phyloP scores from a whole-genome alignment of 257 asterid genomes.

The Fraxinus pennsylvanica region DNA sequence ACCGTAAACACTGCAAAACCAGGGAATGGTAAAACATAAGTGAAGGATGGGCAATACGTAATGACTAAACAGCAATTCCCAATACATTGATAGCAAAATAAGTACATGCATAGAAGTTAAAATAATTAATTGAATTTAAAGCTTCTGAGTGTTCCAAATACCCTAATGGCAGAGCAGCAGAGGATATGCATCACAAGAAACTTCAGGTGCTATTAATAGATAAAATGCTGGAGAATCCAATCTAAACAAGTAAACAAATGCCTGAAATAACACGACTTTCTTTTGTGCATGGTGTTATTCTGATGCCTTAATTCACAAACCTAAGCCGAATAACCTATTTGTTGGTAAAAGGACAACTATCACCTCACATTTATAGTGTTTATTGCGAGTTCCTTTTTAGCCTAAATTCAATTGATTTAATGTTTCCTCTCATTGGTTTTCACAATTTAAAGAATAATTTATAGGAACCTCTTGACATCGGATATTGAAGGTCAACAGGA shows the following conservation, averaged over 20 bases:
- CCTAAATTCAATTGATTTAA: background rate
- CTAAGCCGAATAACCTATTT: background rate
- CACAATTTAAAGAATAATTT: no score
- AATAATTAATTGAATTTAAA: background rate
- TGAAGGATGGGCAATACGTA: background rate
- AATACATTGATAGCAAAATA: conserved; percentile 7
- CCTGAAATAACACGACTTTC: background rate
- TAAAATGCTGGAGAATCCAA: background rate
- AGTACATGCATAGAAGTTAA: background rate
- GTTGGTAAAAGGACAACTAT: background rate
- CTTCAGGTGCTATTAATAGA: background rate
- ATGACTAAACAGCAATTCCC: background rate
- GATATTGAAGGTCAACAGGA: no score
- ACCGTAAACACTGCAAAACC: conserved; percentile 65
- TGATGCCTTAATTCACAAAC: background rate
- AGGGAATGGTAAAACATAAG: background rate
- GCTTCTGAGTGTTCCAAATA: background rate
- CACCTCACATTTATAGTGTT: background rate
- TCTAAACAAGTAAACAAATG: background rate
- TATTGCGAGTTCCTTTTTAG: background rate
- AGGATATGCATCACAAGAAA: background rate
- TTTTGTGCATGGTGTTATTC: background rate
- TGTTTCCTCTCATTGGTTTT: no score
- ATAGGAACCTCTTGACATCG: no score
- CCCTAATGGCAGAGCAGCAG: background rate